Percentiles rank a stretch among this genome's conserved stretches.
Evolutionary conservation across 1,284 basidiomycete genomes (phyloP).

Genomic region (Pseudozyma sp.): DNA sequence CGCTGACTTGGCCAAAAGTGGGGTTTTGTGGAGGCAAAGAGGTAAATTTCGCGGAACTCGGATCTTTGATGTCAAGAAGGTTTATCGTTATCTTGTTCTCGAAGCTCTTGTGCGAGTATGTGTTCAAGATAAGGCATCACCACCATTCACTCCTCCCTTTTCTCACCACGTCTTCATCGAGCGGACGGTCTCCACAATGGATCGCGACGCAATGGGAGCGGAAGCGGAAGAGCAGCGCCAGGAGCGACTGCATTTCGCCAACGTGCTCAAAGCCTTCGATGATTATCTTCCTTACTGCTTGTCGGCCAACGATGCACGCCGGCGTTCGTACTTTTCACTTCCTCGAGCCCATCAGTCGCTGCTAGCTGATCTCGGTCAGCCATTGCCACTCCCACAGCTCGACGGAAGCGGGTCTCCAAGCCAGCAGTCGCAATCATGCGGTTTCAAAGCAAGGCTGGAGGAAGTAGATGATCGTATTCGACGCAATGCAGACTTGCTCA

Average conservation of each 20-base stretch:
- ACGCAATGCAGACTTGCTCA: conserved; percentile 63
- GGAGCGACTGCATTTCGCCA: conserved; percentile 62
- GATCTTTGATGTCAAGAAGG: background rate
- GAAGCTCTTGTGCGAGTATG: conserved; percentile 4
- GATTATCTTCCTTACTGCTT: conserved; percentile 65
- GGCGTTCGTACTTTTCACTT: conserved; percentile 56
- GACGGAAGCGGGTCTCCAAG: background rate
- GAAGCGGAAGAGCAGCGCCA: conserved; percentile 37
- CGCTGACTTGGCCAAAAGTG: conserved; percentile 6
- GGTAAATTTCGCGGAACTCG: conserved; percentile 16
- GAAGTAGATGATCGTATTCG: conserved; percentile 68
- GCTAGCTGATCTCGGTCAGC: conserved; percentile 40
- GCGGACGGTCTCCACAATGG: background rate
- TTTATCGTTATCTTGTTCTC: conserved; percentile 12
- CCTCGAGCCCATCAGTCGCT: conserved; percentile 59
- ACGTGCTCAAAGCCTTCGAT: conserved; percentile 62
- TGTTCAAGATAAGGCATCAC: background rate
- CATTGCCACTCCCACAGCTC: conserved; percentile 48
- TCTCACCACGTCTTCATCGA: background rate
- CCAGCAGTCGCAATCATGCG: conserved; percentile 1
- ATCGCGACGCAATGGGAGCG: conserved; percentile 1
- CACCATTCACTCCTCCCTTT: background rate
- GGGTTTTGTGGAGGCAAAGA: conserved; percentile 25
- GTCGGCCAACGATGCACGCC: conserved; percentile 56
- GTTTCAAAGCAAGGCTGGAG: conserved; percentile 56